Conservation (phyloP, 441 rosid species). For the Flueggea neowawraea region DNA sequence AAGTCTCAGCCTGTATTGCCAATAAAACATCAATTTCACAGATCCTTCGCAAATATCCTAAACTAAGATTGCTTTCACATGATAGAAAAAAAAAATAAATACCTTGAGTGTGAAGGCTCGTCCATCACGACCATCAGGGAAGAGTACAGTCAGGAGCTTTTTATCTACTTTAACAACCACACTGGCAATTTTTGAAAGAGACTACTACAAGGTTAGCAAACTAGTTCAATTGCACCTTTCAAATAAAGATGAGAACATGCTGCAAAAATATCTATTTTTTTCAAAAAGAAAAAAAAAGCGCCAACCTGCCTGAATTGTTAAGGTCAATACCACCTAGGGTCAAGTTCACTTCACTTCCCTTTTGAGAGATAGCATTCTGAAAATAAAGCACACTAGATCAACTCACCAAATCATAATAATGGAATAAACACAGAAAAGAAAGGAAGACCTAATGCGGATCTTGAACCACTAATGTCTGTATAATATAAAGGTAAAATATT, state of each 20-base stretch:
- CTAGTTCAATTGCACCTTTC: constrained; percentile 17
- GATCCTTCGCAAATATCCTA: no score
- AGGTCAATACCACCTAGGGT: constrained; percentile 99
- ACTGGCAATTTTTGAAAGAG: constrained; percentile 42
- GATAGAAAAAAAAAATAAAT: constrained; percentile 8
- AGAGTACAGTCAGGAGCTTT: constrained; percentile 91
- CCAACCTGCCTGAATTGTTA: constrained; percentile 99
- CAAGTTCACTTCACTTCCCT: constrained; percentile 90
- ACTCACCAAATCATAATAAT: constrained; percentile 11
- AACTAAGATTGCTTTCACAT: no score
- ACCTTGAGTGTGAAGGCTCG: constrained; percentile 99
- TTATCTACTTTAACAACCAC: constrained; percentile 97
- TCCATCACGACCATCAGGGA: constrained; percentile 98
- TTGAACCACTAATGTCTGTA: background rate
- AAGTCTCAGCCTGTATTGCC: constrained; percentile 73
- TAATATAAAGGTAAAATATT: constrained; percentile 1
- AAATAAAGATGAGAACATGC: constrained; percentile 6
- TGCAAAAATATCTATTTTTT: constrained; percentile 16
- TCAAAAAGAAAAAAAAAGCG: constrained; percentile 32
- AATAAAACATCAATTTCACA: no score
- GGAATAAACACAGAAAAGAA: constrained; percentile 1
- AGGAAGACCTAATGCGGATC: background rate
- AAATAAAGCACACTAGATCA: constrained; percentile 18
- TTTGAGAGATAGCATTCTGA: constrained; percentile 84
- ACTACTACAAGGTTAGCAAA: constrained; percentile 26